phyloP scores from a whole-genome alignment of 257 asterid genomes.

The Jaltomata sinuosa region DNA sequence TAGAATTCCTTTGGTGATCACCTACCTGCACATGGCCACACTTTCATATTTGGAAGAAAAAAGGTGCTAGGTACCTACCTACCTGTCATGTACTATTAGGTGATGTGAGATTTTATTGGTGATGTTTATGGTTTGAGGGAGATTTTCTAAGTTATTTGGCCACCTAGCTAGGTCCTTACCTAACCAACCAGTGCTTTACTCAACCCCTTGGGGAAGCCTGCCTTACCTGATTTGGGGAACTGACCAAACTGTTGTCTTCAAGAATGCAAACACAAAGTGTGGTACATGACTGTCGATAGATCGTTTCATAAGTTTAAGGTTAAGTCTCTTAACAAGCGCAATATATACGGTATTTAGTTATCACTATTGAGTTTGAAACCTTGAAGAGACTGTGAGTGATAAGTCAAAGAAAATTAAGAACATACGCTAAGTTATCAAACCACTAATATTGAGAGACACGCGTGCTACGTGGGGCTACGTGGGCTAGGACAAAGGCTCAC shows the following conservation, averaged over 20 bases:
- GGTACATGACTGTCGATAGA: background rate
- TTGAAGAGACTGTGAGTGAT: background rate
- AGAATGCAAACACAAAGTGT: background rate
- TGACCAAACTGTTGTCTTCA: background rate
- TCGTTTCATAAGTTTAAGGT: background rate
- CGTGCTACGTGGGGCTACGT: background rate
- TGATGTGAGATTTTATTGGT: background rate
- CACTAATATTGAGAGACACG: background rate
- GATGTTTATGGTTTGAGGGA: background rate
- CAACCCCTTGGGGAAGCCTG: background rate
- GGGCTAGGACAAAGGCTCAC: background rate
- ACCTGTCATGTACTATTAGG: background rate
- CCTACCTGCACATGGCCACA: constrained; percentile 7
- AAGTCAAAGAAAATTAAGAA: background rate
- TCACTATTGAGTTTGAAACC: background rate
- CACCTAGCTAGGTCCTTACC: background rate
- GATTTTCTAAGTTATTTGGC: background rate
- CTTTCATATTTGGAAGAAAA: background rate
- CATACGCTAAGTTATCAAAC: background rate
- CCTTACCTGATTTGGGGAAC: background rate
- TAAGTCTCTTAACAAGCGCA: background rate
- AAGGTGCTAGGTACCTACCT: background rate
- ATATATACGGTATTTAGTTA: background rate
- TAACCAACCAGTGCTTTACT: background rate
- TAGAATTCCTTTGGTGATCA: background rate